Conservation (phyloP, 768 basidiomycete genomes). For the Tylopilus rubrobrunneus region DNA sequence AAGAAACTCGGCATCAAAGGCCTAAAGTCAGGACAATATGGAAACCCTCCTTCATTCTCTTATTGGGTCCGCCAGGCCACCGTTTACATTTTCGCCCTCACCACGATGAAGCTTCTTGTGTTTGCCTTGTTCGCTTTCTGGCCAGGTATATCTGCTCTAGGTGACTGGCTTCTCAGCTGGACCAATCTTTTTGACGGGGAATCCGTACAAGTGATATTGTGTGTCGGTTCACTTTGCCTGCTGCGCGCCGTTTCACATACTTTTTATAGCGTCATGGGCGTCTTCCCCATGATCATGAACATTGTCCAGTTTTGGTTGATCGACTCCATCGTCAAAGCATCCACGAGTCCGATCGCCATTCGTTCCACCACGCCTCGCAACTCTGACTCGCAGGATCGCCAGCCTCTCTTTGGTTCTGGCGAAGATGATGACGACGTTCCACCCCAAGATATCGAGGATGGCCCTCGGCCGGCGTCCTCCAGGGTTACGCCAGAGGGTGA, state of each 20-base stretch:
- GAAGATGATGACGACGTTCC: constrained; percentile 46
- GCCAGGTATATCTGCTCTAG: constrained; percentile 67
- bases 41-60: constrained; percentile 68
- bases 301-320: constrained; percentile 93
- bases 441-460: constrained; percentile 45
- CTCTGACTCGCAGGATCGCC: constrained; percentile 42
- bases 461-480: constrained; percentile 33
- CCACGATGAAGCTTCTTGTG: constrained; percentile 91
- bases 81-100: constrained; percentile 77
- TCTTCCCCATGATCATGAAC: constrained; percentile 89
- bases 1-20: constrained; percentile 66
- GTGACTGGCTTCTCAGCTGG: constrained; percentile 87
- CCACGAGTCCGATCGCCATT: constrained; percentile 36
- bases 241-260: constrained; percentile 6
- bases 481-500: constrained; percentile 31
- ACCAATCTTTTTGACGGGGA: constrained; percentile 59
- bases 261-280: constrained; percentile 70
- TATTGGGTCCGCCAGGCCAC: constrained; percentile 77
- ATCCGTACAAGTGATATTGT: constrained; percentile 77
- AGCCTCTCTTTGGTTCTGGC: constrained; percentile 61
- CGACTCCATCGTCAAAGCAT: constrained; percentile 87
- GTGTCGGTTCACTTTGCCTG: constrained; percentile 29
- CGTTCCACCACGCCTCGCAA: constrained; percentile 38
- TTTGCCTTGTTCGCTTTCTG: constrained; percentile 67
- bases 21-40: constrained; percentile 86